phyloP scores from a whole-genome alignment of 306 rosid genomes.

The Luffa aegyptiaca region DNA sequence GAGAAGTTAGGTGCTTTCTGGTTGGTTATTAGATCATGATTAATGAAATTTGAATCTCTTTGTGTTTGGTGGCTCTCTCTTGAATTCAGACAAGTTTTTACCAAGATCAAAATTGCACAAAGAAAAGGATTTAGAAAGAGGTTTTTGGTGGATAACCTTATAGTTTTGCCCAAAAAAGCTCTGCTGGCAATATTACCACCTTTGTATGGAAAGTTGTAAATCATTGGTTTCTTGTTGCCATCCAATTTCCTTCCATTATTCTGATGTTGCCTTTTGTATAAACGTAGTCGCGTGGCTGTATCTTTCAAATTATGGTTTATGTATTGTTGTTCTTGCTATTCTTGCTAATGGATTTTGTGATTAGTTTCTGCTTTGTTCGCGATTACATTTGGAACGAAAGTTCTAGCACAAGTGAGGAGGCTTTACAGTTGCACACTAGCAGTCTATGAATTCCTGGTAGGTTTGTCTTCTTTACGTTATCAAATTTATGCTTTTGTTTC shows the following conservation, averaged over 20 bases:
- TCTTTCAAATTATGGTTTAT: background rate
- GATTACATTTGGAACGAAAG: conserved; percentile 39
- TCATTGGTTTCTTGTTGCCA: background rate
- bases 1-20: too few species aligned
- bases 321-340: too few species aligned
- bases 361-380: conserved; percentile 11
- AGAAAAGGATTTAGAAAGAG: too few species aligned
- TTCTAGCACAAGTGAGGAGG: conserved; percentile 38
- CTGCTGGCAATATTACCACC: background rate
- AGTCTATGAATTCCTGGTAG: conserved; percentile 84
- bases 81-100: too few species aligned
- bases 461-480: conserved; percentile 16
- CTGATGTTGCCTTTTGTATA: background rate
- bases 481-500: background rate
- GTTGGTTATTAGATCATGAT: too few species aligned
- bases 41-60: too few species aligned
- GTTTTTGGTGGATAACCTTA: too few species aligned
- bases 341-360: background rate
- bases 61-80: too few species aligned
- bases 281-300: background rate
- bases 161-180: too few species aligned
- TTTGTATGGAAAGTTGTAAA: background rate
- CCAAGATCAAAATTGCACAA: too few species aligned
- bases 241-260: background rate
- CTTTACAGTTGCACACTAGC: conserved; percentile 33